phyloP scores from a whole-genome alignment of 2,329 filamentous ascomycete genomes.

The Penicillium sp. region DNA sequence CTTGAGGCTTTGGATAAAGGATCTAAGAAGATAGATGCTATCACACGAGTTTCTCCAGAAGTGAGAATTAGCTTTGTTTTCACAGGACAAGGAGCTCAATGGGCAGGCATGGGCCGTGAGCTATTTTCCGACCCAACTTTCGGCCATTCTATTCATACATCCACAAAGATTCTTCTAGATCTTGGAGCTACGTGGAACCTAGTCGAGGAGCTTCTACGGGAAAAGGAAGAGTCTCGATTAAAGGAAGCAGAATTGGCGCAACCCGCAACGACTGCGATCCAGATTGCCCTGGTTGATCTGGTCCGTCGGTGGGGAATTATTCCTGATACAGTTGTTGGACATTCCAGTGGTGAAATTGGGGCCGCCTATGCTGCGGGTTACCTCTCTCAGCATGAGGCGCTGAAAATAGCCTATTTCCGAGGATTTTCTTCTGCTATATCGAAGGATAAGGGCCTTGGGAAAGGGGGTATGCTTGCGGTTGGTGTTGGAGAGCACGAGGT shows the following conservation, averaged over 20 bases:
- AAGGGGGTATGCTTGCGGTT: conserved; percentile 31
- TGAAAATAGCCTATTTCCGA: conserved; percentile 15
- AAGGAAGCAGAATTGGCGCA: conserved; percentile 14
- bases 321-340: conserved; percentile 38
- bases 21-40: no score
- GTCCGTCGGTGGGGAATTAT: conserved; percentile 22
- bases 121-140: conserved; percentile 11
- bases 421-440: no score
- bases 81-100: conserved; percentile 36
- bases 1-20: not conserved
- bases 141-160: conserved; percentile 3
- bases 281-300: conserved; percentile 19
- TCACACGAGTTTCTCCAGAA: no score
- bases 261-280: conserved; percentile 19
- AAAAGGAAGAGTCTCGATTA: conserved; percentile 18
- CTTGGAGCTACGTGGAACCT: conserved; percentile 16
- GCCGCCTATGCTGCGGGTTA: conserved; percentile 44
- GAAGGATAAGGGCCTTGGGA: no score
- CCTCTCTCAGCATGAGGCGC: conserved; percentile 18
- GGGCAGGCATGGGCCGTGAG: conserved; percentile 30
- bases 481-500: conserved; percentile 23
- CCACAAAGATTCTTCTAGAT: not conserved
- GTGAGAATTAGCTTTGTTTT: conserved; percentile 20
- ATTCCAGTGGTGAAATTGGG: conserved; percentile 47
- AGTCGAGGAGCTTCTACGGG: conserved; percentile 18